phyloP scores from a whole-genome alignment of 208 protist species.

The Leishmania tarentolae region DNA sequence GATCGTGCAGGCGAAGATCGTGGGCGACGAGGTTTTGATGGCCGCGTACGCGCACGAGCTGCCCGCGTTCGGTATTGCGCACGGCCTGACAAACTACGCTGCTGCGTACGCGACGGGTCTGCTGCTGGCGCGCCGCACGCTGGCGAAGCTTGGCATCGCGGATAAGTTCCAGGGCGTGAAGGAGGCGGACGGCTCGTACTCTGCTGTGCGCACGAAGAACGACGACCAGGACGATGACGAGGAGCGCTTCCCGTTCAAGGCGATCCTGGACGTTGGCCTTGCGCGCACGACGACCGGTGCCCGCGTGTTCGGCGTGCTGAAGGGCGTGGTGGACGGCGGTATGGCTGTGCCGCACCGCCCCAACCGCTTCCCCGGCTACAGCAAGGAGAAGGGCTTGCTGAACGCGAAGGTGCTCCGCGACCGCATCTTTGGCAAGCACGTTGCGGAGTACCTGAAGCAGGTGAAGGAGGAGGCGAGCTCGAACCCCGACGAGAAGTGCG shows the following conservation, averaged over 20 bases:
- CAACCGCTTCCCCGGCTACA: conserved; percentile 97
- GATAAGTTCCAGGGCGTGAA: conserved; percentile 94
- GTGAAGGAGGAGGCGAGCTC: conserved; percentile 94
- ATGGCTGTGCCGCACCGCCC: conserved; percentile 96
- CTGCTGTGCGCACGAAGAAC: conserved; percentile 70
- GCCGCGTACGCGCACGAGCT: conserved; percentile 98
- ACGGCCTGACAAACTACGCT: conserved; percentile 99
- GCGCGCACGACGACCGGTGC: conserved; percentile 96
- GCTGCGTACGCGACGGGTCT: conserved; percentile 97
- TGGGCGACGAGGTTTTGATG: conserved; percentile 94
- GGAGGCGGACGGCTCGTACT: conserved; percentile 90
- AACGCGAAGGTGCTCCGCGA: conserved; percentile 94
- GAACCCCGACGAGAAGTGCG: conserved; percentile 90
- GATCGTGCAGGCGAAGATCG: conserved; percentile 96
- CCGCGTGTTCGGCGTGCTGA: conserved; percentile 93
- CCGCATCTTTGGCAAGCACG: conserved; percentile 98
- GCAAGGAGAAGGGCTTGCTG: conserved; percentile 86
- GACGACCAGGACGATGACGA: conserved; percentile 89
- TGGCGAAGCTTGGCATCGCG: conserved; percentile 95
- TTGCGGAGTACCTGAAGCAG: conserved; percentile 98
- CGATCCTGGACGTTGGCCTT: conserved; percentile 98
- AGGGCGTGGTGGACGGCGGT: conserved; percentile 98
- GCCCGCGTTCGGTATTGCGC: conserved; percentile 94
- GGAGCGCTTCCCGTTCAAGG: conserved; percentile 95
- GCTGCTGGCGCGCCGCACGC: conserved; percentile 96